phyloP scores from a whole-genome alignment of 2,329 filamentous ascomycete genomes.

The Sclerotinia subarctica region DNA sequence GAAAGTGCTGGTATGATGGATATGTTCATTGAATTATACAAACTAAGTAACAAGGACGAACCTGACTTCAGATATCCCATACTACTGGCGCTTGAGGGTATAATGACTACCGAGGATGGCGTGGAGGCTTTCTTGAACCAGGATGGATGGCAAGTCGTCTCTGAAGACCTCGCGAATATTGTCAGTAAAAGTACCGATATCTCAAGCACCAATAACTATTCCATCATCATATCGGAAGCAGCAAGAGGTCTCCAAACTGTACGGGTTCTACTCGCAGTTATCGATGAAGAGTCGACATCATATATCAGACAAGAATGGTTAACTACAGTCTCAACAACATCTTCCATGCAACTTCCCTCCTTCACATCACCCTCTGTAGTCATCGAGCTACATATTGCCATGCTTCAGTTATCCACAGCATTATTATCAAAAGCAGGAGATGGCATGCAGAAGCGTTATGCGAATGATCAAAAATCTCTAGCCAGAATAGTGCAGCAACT shows the following conservation, averaged over 20 bases:
- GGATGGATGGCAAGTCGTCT: slow-evolving; percentile 53
- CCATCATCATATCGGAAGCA: slow-evolving; percentile 39
- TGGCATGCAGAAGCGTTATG: slow-evolving; percentile 50
- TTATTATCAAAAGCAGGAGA: slow-evolving; percentile 47
- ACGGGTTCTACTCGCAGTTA: slow-evolving; percentile 51
- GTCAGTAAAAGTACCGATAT: slow-evolving; percentile 36
- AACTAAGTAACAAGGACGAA: slow-evolving; percentile 28
- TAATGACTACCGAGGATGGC: slow-evolving; percentile 47
- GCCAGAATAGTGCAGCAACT: slow-evolving; percentile 48
- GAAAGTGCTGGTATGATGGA: slow-evolving; percentile 54
- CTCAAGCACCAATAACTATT: neutral
- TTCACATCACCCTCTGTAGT: slow-evolving; percentile 22
- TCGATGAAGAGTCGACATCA: slow-evolving; percentile 47
- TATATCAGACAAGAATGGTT: slow-evolving; percentile 54
- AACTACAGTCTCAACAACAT: slow-evolving; percentile 50
- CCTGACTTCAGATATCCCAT: slow-evolving; percentile 57
- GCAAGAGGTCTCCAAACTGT: slow-evolving; percentile 54
- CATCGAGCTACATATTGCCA: slow-evolving; percentile 51
- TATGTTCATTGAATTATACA: slow-evolving; percentile 62
- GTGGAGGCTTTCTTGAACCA: slow-evolving; percentile 45
- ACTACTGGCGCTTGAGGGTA: slow-evolving; percentile 57
- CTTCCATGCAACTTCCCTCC: slow-evolving; percentile 38
- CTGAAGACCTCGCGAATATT: slow-evolving; percentile 48
- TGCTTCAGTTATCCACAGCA: slow-evolving; percentile 54
- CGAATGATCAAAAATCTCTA: slow-evolving; percentile 51